Conservation (phyloP, 495 filamentous ascomycete species). For the Trypethelium eluteriae region DNA sequence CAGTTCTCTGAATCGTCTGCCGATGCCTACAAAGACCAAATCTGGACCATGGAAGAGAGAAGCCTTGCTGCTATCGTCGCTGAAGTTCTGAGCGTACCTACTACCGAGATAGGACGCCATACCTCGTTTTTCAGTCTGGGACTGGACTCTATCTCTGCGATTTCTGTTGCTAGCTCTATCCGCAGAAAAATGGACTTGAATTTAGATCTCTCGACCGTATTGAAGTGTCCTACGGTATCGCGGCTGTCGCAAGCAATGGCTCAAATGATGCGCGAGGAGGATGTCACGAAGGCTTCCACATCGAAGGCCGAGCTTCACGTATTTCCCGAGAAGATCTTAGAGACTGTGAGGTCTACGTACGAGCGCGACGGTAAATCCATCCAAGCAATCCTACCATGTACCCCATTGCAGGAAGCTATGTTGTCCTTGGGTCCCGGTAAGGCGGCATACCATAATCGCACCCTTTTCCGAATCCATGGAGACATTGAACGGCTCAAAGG, state of each 20-base stretch:
- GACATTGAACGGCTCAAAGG: slow-evolving; percentile 36
- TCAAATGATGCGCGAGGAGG: background rate
- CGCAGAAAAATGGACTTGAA: slow-evolving; percentile 34
- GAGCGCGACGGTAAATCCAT: slow-evolving; percentile 34
- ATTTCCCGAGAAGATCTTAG: slow-evolving; percentile 37
- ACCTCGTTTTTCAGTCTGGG: slow-evolving; percentile 59
- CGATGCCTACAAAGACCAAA: slow-evolving; percentile 23
- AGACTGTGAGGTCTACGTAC: slow-evolving; percentile 34
- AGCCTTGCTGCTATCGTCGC: slow-evolving; percentile 46
- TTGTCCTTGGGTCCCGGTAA: slow-evolving; percentile 39
- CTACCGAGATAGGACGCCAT: slow-evolving; percentile 39
- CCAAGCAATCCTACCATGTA: slow-evolving; percentile 61
- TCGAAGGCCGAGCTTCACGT: slow-evolving; percentile 9
- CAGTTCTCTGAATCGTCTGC: slow-evolving; percentile 25
- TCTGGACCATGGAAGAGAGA: slow-evolving; percentile 37
- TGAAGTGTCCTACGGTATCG: slow-evolving; percentile 53
- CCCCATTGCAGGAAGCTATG: slow-evolving; percentile 77
- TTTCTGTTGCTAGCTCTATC: slow-evolving; percentile 52
- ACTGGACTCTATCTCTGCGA: slow-evolving; percentile 75
- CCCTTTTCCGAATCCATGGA: slow-evolving; percentile 43
- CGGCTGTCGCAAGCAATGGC: slow-evolving; percentile 44
- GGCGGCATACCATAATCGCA: slow-evolving; percentile 49
- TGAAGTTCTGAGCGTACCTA: slow-evolving; percentile 41
- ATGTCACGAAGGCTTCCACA: slow-evolving; percentile 17
- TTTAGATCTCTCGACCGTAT: slow-evolving; percentile 55